Evolutionary conservation across 2,329 filamentous ascomycete genomes (phyloP), one percentile per base, ranked within the genome.

Genomic region (Xylariaceae sp.): DNA sequence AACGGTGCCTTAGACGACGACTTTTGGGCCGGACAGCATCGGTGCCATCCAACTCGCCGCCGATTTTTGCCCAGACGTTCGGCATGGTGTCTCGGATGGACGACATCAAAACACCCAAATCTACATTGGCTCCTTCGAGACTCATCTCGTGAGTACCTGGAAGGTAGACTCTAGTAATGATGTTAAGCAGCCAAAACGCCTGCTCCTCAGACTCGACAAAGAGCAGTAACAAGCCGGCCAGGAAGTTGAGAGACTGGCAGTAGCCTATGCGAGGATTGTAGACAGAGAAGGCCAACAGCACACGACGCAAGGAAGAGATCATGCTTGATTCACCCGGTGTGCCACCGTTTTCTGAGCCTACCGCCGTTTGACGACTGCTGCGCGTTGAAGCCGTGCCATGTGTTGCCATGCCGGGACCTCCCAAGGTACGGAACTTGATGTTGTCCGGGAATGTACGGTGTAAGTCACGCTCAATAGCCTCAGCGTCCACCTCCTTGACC

Each of bases 401-500:
- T 8, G 47, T 70, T 4, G 63, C 62, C 4, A 62, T 82, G 76
- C 6, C 53, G 15, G 66, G 58, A 34, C 57, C 51, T 47, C 74
- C 71, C 7, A 64, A 72, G 8, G 90, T 89, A 69, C 94, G 94
- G 77, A 97, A 97, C 65, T 85, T 86, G 58, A 95, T 82, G 68
- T 97, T 97, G 76, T 97, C 93, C 0, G 93, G 93, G 69, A 97
- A 97, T 0, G 93, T 97, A 47, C 93, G 86, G 75, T 97, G 90
- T 18, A 97, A 79, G 73, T 97, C 93, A 52, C 93, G 87, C 76
- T 97, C 93, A 68, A 97, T 96, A 53, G 92, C 88, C 70, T 97
- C 93, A 49, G 88, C 82, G 67, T 97, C 91, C 55, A 90, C 82
- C 0, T 83, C 79, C 69, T 88, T 87, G 39, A 89, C 85, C 62